Conservation (phyloP, 495 filamentous ascomycete genomes). For the Corynascus novoguineensis region DNA sequence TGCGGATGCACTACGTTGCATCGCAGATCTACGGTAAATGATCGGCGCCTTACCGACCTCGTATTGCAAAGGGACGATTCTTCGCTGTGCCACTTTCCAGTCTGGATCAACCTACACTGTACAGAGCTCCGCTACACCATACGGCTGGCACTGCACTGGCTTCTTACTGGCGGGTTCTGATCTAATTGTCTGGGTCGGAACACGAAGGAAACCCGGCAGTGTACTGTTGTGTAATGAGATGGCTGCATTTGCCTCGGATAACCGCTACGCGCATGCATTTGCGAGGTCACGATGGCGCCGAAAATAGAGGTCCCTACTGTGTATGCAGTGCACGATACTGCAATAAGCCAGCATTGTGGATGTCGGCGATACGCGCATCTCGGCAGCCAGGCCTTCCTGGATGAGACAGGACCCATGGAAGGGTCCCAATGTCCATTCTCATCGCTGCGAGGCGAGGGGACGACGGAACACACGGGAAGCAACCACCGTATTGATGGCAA, state of each 20-base stretch:
- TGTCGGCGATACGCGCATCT: not conserved
- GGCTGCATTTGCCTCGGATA: not conserved
- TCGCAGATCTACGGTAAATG: not conserved
- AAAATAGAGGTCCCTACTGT: not conserved
- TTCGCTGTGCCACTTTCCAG: not conserved
- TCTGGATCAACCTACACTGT: not conserved
- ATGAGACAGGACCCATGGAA: not conserved
- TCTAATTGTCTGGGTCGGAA: not conserved
- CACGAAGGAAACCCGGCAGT: not conserved
- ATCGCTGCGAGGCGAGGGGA: not conserved
- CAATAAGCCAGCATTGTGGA: not conserved
- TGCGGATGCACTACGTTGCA: not conserved
- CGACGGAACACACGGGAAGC: conserved; percentile 2
- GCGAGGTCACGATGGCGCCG: not conserved
- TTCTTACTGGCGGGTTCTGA: too few relatives aligned
- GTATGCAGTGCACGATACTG: too few relatives aligned
- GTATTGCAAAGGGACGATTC: not conserved
- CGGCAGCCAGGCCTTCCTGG: not conserved
- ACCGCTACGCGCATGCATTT: not conserved
- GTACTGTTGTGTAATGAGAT: too few relatives aligned
- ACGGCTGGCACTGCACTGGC: not conserved
- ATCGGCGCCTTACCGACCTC: not conserved
- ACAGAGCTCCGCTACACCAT: not conserved
- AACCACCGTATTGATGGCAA: not conserved
- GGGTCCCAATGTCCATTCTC: not conserved